Evolutionary conservation across 768 basidiomycete species (phyloP).

Genomic region (Russula compacta): DNA sequence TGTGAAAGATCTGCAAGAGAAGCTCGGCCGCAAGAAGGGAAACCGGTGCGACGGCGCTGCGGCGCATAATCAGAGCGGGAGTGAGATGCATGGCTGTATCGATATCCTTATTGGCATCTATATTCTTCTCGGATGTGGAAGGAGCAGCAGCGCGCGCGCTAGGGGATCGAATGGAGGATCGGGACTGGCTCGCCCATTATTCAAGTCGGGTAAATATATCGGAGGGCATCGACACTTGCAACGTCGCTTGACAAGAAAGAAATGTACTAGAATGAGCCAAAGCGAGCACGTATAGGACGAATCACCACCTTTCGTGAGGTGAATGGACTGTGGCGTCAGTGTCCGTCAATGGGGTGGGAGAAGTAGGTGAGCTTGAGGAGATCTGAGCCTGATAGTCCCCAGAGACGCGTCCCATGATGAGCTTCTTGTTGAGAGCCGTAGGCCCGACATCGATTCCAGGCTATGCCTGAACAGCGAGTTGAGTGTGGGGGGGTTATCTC

Average conservation of each 20-base stretch:
- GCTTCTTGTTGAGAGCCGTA: background rate
- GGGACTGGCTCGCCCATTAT: background rate
- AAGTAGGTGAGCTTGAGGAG: background rate
- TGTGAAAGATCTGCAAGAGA: slow-evolving; percentile 7
- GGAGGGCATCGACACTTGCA: background rate
- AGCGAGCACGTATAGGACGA: background rate
- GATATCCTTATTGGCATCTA: slow-evolving; percentile 7
- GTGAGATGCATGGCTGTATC: background rate
- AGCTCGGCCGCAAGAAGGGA: slow-evolving; percentile 11
- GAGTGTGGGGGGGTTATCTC: too few relatives aligned
- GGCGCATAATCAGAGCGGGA: background rate
- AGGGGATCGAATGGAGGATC: background rate
- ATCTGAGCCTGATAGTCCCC: background rate
- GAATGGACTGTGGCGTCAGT: background rate
- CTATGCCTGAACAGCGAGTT: background rate
- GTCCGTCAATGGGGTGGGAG: background rate
- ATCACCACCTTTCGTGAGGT: background rate
- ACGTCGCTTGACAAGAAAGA: background rate
- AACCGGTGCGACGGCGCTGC: slow-evolving; percentile 4
- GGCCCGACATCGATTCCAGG: background rate
- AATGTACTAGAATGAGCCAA: background rate
- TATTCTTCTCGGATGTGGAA: background rate
- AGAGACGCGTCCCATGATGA: background rate
- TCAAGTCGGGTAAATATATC: background rate
- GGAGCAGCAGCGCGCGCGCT: background rate